phyloP scores from a whole-genome alignment of 805 yeast species.

The Ogataea paraovalis region DNA sequence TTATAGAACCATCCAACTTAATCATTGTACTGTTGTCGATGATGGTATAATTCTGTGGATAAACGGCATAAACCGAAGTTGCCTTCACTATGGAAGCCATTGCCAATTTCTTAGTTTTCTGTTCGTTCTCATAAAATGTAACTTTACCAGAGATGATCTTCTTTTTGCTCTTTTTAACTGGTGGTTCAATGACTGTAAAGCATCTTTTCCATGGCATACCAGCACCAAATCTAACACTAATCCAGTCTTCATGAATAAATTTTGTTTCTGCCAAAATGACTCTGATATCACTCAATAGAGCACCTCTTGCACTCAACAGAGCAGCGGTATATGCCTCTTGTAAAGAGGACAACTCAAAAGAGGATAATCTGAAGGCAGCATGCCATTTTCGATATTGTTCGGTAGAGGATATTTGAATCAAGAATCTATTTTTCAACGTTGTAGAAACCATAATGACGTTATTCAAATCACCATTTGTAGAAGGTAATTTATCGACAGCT shows the following conservation, averaged over 20 bases:
- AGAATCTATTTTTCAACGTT: conserved; percentile 81
- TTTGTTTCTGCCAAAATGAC: conserved; percentile 82
- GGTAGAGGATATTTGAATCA: conserved; percentile 69
- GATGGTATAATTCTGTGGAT: conserved; percentile 77
- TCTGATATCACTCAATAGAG: conserved; percentile 79
- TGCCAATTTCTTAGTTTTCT: conserved; percentile 63
- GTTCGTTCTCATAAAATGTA: conserved; percentile 78
- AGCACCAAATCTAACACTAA: conserved; percentile 87
- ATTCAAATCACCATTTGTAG: conserved; percentile 59
- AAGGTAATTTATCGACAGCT: conserved; percentile 62
- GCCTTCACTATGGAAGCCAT: conserved; percentile 78
- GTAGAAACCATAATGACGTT: conserved; percentile 89
- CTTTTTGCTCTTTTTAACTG: conserved; percentile 45
- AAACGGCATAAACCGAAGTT: conserved; percentile 78
- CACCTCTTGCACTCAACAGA: conserved; percentile 84
- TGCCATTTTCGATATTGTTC: conserved; percentile 73
- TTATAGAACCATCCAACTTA: conserved; percentile 80
- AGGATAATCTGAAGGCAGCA: conserved; percentile 74
- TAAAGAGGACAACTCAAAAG: conserved; percentile 73
- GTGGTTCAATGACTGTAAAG: conserved; percentile 81
- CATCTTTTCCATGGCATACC: conserved; percentile 98
- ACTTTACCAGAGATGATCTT: conserved; percentile 59
- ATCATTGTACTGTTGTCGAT: conserved; percentile 86
- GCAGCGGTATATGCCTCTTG: conserved; percentile 98
- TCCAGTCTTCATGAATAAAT: conserved; percentile 90